Evolutionary conservation across 1,284 basidiomycete species (phyloP), one percentile per base, ranked within the genome.

Genomic region (Puccinia hordei): DNA sequence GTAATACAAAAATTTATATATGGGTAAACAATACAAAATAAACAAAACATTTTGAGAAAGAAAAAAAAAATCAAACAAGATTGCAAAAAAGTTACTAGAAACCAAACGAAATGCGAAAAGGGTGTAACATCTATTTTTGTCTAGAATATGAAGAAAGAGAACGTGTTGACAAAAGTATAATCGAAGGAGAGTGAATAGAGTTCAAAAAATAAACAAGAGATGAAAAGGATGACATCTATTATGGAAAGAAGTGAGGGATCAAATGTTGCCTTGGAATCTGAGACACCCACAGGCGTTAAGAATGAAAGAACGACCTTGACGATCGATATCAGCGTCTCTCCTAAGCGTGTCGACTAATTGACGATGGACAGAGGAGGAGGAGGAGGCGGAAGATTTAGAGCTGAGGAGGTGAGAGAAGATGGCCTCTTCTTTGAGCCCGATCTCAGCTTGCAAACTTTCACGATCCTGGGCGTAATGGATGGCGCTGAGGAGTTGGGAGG

Each of bases 211-310:
- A 63, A 63, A 35, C 22, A 63, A 63, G 27, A 63, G 8, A 63
- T 2, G 35, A 33, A 35, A 63, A 63, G 30, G 27, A 63, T 4
- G 35, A 63, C 9, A 63, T 35, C 2, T 24, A 57, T n/a, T n/a
- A 59, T 10, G 22, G 10, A 38, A 35, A 63, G 30, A 63, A 35
- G 63, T 17, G 19, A 66, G 24, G 63, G n/a, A 46, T 44, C n/a
- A 66, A n/a, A 66, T 66, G 22, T 13, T 5, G 30, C 73, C 73
- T 19, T 46, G 35, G 44, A 75, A 75, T 24, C 57, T 17, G 19
- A 41, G 55, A 63, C 73, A 75, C 10, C 33, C 57, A 27, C 73
- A 75, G 19, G 53, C 24, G 35, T 13, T 30, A 24, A 75, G 33
- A 22, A 73, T 59, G 15, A 73, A 27, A 27, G 33, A 19, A 5